Conservation (phyloP, 495 filamentous ascomycete species). For the Lepraria neglecta region DNA sequence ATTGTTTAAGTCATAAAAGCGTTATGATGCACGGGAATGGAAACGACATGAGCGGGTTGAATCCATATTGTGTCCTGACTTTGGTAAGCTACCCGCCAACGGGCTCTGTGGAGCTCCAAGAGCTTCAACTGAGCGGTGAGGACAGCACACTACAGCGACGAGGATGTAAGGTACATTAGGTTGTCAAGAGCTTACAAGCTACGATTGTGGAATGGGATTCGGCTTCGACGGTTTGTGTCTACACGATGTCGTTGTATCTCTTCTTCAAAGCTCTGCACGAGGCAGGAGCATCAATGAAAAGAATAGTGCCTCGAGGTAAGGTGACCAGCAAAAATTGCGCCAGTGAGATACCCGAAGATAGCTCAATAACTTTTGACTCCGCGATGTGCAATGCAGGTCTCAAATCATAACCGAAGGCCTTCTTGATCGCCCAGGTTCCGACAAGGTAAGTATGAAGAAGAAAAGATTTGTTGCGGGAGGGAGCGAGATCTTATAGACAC, state of each 20-base stretch:
- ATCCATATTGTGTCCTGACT: too few relatives aligned
- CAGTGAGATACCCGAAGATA: conserved; percentile 63
- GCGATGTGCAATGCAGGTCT: conserved; percentile 74
- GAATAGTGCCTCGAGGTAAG: conserved; percentile 32
- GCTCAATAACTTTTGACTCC: conserved; percentile 59
- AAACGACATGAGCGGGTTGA: too few relatives aligned
- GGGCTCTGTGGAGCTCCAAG: too few relatives aligned
- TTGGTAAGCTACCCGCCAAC: too few relatives aligned
- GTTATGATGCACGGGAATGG: too few relatives aligned
- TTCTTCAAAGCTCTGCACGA: conserved; percentile 48
- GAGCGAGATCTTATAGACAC: neutral
- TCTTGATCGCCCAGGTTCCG: conserved; percentile 57
- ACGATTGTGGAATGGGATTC: too few relatives aligned
- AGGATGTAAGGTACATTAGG: too few relatives aligned
- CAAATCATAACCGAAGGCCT: conserved; percentile 52
- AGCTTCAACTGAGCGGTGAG: too few relatives aligned
- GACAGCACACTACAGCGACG: too few relatives aligned
- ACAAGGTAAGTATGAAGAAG: conserved; percentile 74
- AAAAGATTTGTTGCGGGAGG: conserved; percentile 16
- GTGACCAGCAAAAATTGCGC: conserved; percentile 63
- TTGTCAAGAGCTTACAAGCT: too few relatives aligned
- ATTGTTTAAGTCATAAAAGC: too few relatives aligned
- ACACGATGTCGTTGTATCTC: conserved; percentile 21
- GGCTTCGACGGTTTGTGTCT: too few relatives aligned
- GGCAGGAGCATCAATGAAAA: conserved; percentile 51